A percentile compares a stretch with the other conserved stretches of the same genome.
Conservation (phyloP, 1,139 yeast genomes). For the Debaryomyces nepalensis region DNA sequence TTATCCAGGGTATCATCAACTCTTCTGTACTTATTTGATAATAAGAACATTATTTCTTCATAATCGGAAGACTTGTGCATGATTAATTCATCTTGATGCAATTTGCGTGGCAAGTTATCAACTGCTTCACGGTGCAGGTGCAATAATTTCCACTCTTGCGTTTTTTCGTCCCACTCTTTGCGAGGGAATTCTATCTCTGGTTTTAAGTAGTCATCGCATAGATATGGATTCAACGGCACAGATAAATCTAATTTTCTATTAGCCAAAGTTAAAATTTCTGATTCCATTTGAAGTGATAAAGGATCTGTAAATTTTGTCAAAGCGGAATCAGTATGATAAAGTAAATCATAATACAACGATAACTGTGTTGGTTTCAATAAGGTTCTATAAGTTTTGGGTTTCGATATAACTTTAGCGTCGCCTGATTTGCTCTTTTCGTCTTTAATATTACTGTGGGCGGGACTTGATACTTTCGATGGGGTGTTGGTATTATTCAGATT, state of each 20-base stretch:
- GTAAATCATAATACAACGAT: constrained; percentile 81
- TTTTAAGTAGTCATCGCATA: constrained; percentile 47
- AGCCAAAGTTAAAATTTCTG: constrained; percentile 79
- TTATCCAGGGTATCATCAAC: constrained; percentile 45
- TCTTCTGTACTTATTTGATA: constrained; percentile 46
- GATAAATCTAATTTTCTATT: constrained; percentile 75
- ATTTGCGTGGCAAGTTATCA: constrained; percentile 46
- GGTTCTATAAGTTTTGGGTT: constrained; percentile 76
- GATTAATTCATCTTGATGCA: constrained; percentile 51
- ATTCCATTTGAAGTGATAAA: constrained; percentile 75
- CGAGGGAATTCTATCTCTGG: constrained; percentile 55
- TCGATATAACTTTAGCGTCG: constrained; percentile 24
- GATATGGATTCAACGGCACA: constrained; percentile 72
- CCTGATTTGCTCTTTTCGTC: constrained; percentile 1
- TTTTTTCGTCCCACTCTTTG: constrained; percentile 44
- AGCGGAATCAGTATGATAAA: constrained; percentile 79
- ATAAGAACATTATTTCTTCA: constrained; percentile 80
- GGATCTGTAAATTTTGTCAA: constrained; percentile 80
- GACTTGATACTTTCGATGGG: constrained; percentile 14
- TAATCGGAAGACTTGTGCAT: constrained; percentile 82
- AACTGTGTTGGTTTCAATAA: constrained; percentile 79
- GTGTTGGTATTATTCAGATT: constrained; percentile 9
- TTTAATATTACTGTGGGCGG: constrained; percentile 3
- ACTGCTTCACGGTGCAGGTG: constrained; percentile 54
- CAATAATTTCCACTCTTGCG: constrained; percentile 36